These are phyloP conservation scores for Capillidium rhysosporum DNA, from an alignment of 371 early-diverging fungal genomes.

Conservation along the genomic window DNA sequence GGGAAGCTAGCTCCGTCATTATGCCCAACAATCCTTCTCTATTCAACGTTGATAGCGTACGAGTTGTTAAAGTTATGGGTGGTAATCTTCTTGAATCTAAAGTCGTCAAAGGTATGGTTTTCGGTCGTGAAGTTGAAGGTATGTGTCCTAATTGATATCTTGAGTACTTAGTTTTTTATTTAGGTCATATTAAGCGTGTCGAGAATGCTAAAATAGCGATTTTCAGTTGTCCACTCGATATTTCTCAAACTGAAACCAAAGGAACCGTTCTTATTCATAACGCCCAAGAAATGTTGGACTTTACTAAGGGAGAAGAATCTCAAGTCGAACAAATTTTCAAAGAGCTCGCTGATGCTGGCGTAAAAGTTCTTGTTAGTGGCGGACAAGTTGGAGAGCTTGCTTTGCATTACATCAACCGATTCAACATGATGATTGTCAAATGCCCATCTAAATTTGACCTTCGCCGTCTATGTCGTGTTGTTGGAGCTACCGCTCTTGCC, in stretches of 20 bases:
- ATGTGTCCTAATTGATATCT: slow-evolving; percentile 4
- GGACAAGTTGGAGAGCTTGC: slow-evolving; percentile 82
- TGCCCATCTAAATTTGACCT: slow-evolving; percentile 90
- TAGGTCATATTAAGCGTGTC: slow-evolving; percentile 27
- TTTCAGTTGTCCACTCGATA: slow-evolving; percentile 91
- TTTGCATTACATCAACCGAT: slow-evolving; percentile 81
- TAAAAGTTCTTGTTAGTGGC: slow-evolving; percentile 85
- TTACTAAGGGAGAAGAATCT: slow-evolving; percentile 83
- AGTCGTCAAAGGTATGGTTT: slow-evolving; percentile 96
- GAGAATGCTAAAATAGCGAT: slow-evolving; percentile 86
- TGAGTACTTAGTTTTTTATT: not conserved
- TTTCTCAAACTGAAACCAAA: slow-evolving; percentile 96
- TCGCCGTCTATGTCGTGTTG: slow-evolving; percentile 82
- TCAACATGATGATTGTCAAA: slow-evolving; percentile 74
- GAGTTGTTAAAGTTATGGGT: slow-evolving; percentile 95
- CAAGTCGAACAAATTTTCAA: slow-evolving; percentile 58
- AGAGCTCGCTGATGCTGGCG: slow-evolving; percentile 78
- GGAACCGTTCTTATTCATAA: slow-evolving; percentile 96
- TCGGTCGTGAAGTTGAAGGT: slow-evolving; percentile 88
- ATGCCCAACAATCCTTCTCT: slow-evolving; percentile 73
- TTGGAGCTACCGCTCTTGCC: slow-evolving; percentile 82
- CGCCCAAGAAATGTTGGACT: slow-evolving; percentile 92
- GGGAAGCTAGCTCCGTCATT: slow-evolving; percentile 65
- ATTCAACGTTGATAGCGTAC: slow-evolving; percentile 90
- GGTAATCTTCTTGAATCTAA: slow-evolving; percentile 80